Base-by-base conservation (phyloP, 192 early-diverging fungal species). In the Dissophora ornata region DNA sequence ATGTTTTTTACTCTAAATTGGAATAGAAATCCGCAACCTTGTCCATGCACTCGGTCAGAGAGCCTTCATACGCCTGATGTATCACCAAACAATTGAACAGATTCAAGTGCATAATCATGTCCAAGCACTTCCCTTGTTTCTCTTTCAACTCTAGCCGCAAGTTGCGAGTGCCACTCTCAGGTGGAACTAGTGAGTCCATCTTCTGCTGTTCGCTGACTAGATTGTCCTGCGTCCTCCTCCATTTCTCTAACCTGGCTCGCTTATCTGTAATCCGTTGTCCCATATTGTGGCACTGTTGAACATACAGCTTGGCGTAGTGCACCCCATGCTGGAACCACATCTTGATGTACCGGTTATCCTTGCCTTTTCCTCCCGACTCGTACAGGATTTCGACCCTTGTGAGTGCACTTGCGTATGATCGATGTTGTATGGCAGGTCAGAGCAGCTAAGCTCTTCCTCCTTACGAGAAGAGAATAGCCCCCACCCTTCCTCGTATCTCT, bases 11-110 rank as follows among this genome's bases (percentile, higher is more conserved):
- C n/a, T n/a, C n/a, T n/a, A n/a, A n/a, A n/a, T n/a, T n/a, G n/a
- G 58, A 8, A 30, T 60, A 60, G n/a, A 60, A 60, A 0, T 29
- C 58, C 15, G 42, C 19, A 38, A 47, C 30, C 18, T 60, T 60
- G 5, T 45, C 22, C 21, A 34, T 18, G 19, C 58, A 60, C 28
- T 60, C 58, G 5, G 18, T 29, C 5, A 19, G n/a, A 4, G 12
- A 1, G 19, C 45, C 45, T 26, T 60, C 58, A 32, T 60, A 60
- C 12, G 32, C 45, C 12, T 29, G 0, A n/a, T 0, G 7, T 25
- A 19, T n/a, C 11, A 40, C 58, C 26, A 60, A 32, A n/a, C 44
- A 42, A 16, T 60, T 60, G 58, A 60, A 60, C 18, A 60, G 34
- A 24, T 42, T 42, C 38, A 57, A 28, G 24, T 29, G 55, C 13